Evolutionary conservation across 108 stramenopile genomes (phyloP), one percentile per base, ranked within the genome.

Genomic region (Thalassiosira profunda): DNA sequence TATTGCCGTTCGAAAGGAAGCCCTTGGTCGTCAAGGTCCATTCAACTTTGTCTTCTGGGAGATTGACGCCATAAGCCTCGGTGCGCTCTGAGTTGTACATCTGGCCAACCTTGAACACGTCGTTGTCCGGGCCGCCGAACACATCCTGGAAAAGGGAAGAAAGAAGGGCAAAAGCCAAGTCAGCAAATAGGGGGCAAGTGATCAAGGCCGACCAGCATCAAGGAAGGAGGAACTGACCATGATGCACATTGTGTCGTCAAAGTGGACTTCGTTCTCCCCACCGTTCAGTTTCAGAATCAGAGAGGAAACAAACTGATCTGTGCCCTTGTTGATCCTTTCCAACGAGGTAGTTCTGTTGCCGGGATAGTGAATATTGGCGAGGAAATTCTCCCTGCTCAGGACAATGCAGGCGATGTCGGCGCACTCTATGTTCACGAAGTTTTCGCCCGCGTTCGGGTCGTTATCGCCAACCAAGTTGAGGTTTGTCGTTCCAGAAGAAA

Each of bases 1-100:
- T 46, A 55, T 57, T 58, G n/a, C 77, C 77, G 44, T 79, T 56
- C 28, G 55, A 58, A 1, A 79, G 41, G 31, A 64, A 79, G 9
- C 77, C 77, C 53, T 66, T 71, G 1, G 77, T 79, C 5, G 77
- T 79, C 24, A 72, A 63, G 2, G 77, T 79, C 1, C 54, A 64
- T 1, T n/a, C 5, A 34, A 79, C 72, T 44, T 70, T 70, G 43
- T 79, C 77, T 8, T 58, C 41, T 59, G 17, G 17, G 10, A 38
- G 38, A 51, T 51, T 18, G 12, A 72, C 71, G 29, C 40, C 40
- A 21, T 38, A 40, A 25, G 33, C 24, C 30, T 55, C 53, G 28
- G 52, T 44, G 20, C 71, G 45, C 41, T 64, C 71, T 20, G 71
- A 41, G 35, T 72, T 64, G 61, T 63, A 72, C 34, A 64, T 34